Evolutionary conservation across 2,329 filamentous ascomycete species (phyloP).

Genomic region (Colletotrichum abscissum): DNA sequence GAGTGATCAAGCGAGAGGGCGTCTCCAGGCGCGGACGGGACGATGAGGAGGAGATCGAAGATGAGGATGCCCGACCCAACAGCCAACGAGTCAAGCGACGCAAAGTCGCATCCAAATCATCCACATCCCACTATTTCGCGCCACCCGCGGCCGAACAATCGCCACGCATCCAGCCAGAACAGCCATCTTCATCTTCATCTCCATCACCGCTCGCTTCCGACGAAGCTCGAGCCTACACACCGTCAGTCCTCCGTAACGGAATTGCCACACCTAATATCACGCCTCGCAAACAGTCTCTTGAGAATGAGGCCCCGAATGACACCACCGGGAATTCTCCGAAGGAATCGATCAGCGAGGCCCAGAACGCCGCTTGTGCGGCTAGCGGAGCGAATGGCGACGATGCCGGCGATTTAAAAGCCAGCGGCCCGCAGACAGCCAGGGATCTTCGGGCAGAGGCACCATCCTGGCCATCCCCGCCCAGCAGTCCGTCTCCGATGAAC

Average conservation of each 20-base stretch:
- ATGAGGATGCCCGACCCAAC: constrained; percentile 4
- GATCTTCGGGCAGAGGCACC: constrained; percentile 28
- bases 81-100: constrained; percentile 25
- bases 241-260: constrained; percentile 18
- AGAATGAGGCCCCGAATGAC: constrained; percentile 2
- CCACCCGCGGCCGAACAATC: not conserved
- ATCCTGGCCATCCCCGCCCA: constrained; percentile 21
- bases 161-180: not conserved
- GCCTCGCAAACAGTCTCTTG: constrained; percentile 13
- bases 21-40: constrained; percentile 11
- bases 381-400: not conserved
- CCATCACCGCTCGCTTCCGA: not conserved
- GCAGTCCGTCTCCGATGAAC: constrained; percentile 17
- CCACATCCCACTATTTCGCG: constrained; percentile 32
- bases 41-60: constrained; percentile 13
- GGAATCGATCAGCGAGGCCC: not conserved
- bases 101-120: constrained; percentile 12
- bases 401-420: constrained; percentile 29
- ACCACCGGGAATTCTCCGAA: not conserved
- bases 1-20: constrained; percentile 12
- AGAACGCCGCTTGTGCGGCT: not conserved
- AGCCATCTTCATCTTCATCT: constrained; percentile 8
- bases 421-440: constrained; percentile 33
- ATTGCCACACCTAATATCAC: constrained; percentile 23
- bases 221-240: not conserved